phyloP scores from a whole-genome alignment of 1,284 basidiomycete species.

The Marasmius oreades region DNA sequence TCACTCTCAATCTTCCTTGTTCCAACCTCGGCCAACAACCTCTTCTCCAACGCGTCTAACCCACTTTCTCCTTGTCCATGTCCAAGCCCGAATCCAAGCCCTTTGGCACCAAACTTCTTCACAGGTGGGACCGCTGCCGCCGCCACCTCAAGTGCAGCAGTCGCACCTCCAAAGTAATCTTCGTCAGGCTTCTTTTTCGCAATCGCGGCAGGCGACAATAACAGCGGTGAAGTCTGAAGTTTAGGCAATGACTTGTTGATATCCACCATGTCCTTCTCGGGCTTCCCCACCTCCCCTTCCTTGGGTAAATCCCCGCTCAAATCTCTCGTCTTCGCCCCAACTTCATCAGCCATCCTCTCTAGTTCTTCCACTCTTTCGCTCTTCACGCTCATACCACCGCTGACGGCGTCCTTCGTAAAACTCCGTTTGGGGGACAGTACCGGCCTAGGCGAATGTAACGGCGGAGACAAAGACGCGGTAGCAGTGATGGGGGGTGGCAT shows the following conservation, averaged over 20 bases:
- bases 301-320: constrained; percentile 38
- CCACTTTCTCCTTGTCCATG: constrained; percentile 30
- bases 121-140: not conserved
- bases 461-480: constrained; percentile 13
- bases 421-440: constrained; percentile 52
- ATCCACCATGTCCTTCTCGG: constrained; percentile 13
- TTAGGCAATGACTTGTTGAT: constrained; percentile 58
- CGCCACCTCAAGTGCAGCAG: not conserved
- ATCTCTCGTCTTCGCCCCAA: constrained; percentile 34
- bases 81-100: not conserved
- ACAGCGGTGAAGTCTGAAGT: constrained; percentile 34
- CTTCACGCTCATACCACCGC: constrained; percentile 25
- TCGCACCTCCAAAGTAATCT: constrained; percentile 22
- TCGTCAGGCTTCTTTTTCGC: constrained; percentile 29
- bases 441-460: constrained; percentile 57
- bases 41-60: constrained; percentile 49
- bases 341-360: constrained; percentile 65
- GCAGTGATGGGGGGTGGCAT: not conserved
- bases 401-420: constrained; percentile 5
- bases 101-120: not conserved
- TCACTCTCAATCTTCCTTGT: constrained; percentile 36
- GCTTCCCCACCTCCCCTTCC: constrained; percentile 15
- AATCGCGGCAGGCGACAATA: constrained; percentile 32
- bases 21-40: constrained; percentile 49
- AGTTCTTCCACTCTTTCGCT: constrained; percentile 59